Evolutionary conservation across 805 yeast genomes (phyloP).

Genomic region (Wickerhamomyces queroliae): DNA sequence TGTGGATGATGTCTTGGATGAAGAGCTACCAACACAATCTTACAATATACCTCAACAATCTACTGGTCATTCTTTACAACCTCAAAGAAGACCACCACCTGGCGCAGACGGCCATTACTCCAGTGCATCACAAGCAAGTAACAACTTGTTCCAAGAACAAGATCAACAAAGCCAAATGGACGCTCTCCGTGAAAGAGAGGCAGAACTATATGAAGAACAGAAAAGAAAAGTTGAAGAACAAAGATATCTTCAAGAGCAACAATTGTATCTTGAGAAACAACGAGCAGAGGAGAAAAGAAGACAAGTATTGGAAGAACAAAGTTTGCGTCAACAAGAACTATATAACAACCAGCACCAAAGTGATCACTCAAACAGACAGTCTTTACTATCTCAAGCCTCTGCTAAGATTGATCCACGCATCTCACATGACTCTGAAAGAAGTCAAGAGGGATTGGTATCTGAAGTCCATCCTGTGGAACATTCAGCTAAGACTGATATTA

Average conservation of each 20-base stretch:
- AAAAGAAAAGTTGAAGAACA: conserved; percentile 13
- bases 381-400: conserved; percentile 1
- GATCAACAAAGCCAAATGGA: conserved; percentile 1
- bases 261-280: conserved; percentile 1
- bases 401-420: neutral
- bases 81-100: conserved; percentile 1
- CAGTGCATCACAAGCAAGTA: conserved; percentile 7
- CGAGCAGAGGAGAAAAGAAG: conserved; percentile 12
- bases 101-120: neutral
- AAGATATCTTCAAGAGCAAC: conserved; percentile 10
- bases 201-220: conserved; percentile 9
- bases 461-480: too few relatives aligned
- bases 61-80: neutral
- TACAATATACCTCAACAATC: conserved; percentile 8
- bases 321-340: conserved; percentile 15
- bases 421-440: neutral
- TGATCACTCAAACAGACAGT: conserved; percentile 5
- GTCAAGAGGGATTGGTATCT: neutral
- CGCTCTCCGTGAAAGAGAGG: conserved; percentile 3
- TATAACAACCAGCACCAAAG: conserved; percentile 15
- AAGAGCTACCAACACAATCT: conserved; percentile 13
- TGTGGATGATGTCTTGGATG: neutral
- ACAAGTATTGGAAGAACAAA: conserved; percentile 6
- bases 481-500: too few relatives aligned
- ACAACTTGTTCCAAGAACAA: neutral